Conservation (phyloP, 257 asterid genomes). For the Nicotiana paniculata region DNA sequence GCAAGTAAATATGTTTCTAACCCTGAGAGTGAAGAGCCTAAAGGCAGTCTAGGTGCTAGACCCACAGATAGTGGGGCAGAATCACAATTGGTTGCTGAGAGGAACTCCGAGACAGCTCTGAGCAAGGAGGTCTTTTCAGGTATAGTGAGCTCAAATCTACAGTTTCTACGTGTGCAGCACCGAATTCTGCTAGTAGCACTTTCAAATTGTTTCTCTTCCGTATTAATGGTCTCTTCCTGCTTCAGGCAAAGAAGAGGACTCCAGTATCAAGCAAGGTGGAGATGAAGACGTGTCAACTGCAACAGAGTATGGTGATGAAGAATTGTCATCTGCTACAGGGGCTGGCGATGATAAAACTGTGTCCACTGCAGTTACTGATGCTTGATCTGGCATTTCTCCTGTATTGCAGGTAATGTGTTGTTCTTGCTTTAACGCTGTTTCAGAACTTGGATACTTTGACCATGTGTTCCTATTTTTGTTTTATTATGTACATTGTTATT, state of each 20-base stretch:
- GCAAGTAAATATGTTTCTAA: conserved; percentile 1
- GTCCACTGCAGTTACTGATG: not conserved
- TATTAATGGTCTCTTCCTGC: not conserved
- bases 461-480: not conserved
- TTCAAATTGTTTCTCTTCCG: not conserved
- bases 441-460: not conserved
- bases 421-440: not conserved
- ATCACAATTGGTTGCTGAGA: not conserved
- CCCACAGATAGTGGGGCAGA: not conserved
- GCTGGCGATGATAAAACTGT: not conserved
- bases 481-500: not conserved
- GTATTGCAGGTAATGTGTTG: not conserved
- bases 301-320: not conserved
- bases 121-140: conserved; percentile 4
- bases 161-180: not conserved
- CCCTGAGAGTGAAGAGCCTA: not conserved
- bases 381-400: not conserved
- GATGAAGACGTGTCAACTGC: conserved; percentile 2
- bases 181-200: not conserved
- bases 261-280: not conserved
- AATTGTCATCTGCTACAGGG: not conserved
- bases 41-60: conserved; percentile 5
- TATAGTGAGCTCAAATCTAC: not conserved
- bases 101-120: not conserved
- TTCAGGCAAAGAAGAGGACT: conserved; percentile 1